Evolutionary conservation across 1,284 basidiomycete species (phyloP).

Genomic region (Irpex lacteus): DNA sequence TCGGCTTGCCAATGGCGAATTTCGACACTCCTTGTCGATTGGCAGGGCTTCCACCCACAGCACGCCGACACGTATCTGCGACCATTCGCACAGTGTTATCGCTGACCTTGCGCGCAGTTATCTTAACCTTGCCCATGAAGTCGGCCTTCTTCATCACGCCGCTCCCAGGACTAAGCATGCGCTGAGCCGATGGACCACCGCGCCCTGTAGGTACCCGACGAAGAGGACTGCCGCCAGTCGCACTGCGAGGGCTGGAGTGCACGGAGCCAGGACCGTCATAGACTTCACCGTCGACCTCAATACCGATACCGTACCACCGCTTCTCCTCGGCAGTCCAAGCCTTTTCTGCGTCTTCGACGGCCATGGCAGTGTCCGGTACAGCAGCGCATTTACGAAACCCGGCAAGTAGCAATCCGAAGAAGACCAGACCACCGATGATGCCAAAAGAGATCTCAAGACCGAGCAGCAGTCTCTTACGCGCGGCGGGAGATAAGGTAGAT

Average conservation of each 20-base stretch:
- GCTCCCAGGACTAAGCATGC: slow-evolving; percentile 34
- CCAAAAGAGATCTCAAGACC: slow-evolving; percentile 64
- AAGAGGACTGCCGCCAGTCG: background rate
- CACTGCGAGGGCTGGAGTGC: background rate
- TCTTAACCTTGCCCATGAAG: slow-evolving; percentile 56
- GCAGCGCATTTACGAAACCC: slow-evolving; percentile 50
- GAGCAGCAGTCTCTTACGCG: slow-evolving; percentile 48
- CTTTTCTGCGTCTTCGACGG: slow-evolving; percentile 51
- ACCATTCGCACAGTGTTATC: slow-evolving; percentile 44
- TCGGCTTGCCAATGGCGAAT: slow-evolving; percentile 28
- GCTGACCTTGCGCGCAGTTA: slow-evolving; percentile 66
- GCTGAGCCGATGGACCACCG: slow-evolving; percentile 21
- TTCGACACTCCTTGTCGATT: slow-evolving; percentile 10
- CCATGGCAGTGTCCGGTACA: slow-evolving; percentile 56
- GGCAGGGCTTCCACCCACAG: slow-evolving; percentile 50
- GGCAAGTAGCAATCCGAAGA: slow-evolving; percentile 54
- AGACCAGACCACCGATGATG: slow-evolving; percentile 54
- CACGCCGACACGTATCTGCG: slow-evolving; percentile 38
- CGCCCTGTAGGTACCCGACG: slow-evolving; percentile 34
- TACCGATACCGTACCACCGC: slow-evolving; percentile 64
- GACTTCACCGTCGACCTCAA: slow-evolving; percentile 28
- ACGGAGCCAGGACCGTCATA: background rate
- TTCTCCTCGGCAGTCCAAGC: slow-evolving; percentile 61
- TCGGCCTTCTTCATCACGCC: slow-evolving; percentile 64
- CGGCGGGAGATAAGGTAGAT: slow-evolving; percentile 34